Evolutionary conservation across 179 eudicot species (phyloP), one percentile per base, ranked within the genome.

Genomic region (Beta lomatogona): DNA sequence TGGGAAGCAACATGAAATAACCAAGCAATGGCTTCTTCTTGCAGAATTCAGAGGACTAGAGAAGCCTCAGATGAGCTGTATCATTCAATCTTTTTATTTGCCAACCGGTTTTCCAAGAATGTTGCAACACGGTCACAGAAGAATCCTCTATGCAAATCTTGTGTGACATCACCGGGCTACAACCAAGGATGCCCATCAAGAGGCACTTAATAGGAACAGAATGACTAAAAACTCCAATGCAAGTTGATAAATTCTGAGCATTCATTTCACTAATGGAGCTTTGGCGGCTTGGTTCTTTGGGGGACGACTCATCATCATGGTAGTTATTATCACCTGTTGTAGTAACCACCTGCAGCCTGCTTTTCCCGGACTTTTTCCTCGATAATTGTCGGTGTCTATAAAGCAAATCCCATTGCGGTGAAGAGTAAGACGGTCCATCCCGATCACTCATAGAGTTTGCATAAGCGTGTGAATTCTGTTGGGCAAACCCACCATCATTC

Each of bases 21-120:
- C 77, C 22, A 57, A 57, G 48, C 15, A 36, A 57, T 57, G 64
- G 57, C 75, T 76, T 59, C 15, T 66, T 18, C 67, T 19, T 14
- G 44, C 77, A 58, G 57, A 65, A 54, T 4, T 68, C 14, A 6
- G 22, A 69, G 31, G 15, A 63, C 84, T 86, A 95, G 64, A 95
- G 89, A 82, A 96, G 98, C 90, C 97, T 89, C 46, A 96, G 89
- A 87, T 96, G 99, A 46, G 97, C 88, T 28, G 95, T 92, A 83
- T 96, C 99, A 22, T 96, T 96, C 88, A 94, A 78, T 86, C 97
- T 88, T 86, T 94, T 96, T 21, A 96, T 91, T 89, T 94, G 98
- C 99, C 99, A 96, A 7, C 98, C 99, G 10, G 82, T 85, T 88
- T 87, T 94, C 97, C 94, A 91, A 0, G 97, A 90, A 88, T 92